Base-by-base conservation (phyloP, 345 rosid genomes). In the Sonneratia caseolaris region DNA sequence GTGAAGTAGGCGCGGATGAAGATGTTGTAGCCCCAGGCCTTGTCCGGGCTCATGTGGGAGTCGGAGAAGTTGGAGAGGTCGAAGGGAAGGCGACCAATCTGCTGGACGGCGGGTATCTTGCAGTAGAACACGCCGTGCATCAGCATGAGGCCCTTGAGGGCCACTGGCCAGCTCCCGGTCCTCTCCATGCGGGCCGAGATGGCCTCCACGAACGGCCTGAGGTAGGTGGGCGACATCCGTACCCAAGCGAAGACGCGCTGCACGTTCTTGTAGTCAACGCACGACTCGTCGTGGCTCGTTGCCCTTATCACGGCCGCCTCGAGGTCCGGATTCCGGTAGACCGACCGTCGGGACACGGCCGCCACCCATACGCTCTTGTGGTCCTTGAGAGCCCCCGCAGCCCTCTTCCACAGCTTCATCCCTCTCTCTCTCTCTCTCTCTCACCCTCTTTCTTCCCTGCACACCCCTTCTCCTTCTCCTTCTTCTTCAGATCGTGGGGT, bases 81-180 rank as follows among this genome's bases (percentile, higher is more conserved):
- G 43, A 94, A 94, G 0, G 95, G 91, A 68, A 94, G 67, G 4
- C 87, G 79, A 4, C 86, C 88, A 35, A 91, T 87, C 73, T 70
- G 77, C 22, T 79, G 80, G 3, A 85, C 81, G 9, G 84, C 80
- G 0, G 83, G 70, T 53, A 81, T 84, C 64, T 80, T 87, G 61
- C 91, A 89, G 61, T 91, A 85, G 71, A 91, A 81, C 42, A 93
- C 85, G 35, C 96, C 95, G 27, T 91, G 97, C 78, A 94, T 81
- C 14, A 94, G 84, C 77, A 91, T 84, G 45, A 93, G 77, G 13
- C 97, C 87, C 37, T 91, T 93, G 49, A 93, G 77, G 4, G 94
- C 93, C 5, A 91, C 97, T 2, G 81, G 81, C 97, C 98, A 94
- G 77, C 87, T 82, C 37, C 78, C 77, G 3, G 96, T 88, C 45